Conservation (phyloP, 495 filamentous ascomycete genomes). For the Gamarada debralockiae region DNA sequence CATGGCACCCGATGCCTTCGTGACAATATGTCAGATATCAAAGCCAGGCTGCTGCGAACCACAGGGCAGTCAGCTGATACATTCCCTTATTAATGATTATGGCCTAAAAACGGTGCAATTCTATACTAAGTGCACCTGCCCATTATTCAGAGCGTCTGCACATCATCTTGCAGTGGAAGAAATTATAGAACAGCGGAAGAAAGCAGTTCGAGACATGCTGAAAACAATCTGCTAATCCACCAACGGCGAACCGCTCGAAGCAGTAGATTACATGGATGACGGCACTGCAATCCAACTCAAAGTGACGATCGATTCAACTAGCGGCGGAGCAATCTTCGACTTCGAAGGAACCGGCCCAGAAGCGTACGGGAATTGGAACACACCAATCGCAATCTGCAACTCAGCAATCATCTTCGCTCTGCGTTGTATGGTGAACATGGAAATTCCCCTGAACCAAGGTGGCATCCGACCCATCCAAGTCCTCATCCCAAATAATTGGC, state of each 20-base stretch:
- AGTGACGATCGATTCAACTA: conserved; percentile 26
- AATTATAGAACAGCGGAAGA: conserved; percentile 29
- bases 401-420: conserved; percentile 27
- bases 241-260: conserved; percentile 16
- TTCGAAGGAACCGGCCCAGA: conserved; percentile 32
- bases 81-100: conserved; percentile 25
- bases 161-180: too few species aligned
- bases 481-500: conserved; percentile 15
- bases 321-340: conserved; percentile 29
- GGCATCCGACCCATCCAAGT: conserved; percentile 23
- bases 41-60: conserved; percentile 30
- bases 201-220: conserved; percentile 25
- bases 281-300: conserved; percentile 29
- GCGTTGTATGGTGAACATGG: conserved; percentile 22
- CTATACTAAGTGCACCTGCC: too few species aligned
- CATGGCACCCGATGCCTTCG: conserved; percentile 26
- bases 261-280: conserved; percentile 31
- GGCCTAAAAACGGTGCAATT: conserved; percentile 24
- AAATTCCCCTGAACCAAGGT: conserved; percentile 31
- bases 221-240: conserved; percentile 11
- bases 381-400: conserved; percentile 23
- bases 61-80: conserved; percentile 25
- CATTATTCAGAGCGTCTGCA: too few species aligned
- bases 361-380: conserved; percentile 18
- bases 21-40: conserved; percentile 31